Evolutionary conservation across 208 protist species (phyloP).

Genomic region (Phytomonas sp.): DNA sequence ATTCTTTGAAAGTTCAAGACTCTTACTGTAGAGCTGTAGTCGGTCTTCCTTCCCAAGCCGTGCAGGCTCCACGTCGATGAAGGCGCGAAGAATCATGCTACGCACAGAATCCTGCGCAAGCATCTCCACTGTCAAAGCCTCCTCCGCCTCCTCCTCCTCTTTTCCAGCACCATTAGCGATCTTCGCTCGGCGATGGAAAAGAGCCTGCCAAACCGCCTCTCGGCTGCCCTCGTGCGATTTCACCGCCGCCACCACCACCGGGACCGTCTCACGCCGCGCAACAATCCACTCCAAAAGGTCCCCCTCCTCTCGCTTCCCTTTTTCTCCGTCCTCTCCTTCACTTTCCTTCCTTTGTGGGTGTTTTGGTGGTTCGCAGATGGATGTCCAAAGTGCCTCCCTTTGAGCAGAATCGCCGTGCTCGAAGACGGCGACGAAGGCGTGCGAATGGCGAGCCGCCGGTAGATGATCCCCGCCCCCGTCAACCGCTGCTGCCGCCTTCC

Average conservation of each 20-base stretch:
- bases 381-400: conserved; percentile 34
- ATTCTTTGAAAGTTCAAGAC: conserved; percentile 41
- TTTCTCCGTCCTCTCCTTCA: conserved; percentile 28
- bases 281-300: no score
- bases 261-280: conserved; percentile 7
- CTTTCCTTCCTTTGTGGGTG: conserved; percentile 7
- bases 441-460: conserved; percentile 21
- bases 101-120: conserved; percentile 54
- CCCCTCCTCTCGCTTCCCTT: background rate
- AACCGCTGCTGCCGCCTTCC: background rate
- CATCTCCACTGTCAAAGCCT: conserved; percentile 18
- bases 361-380: background rate
- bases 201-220: conserved; percentile 8
- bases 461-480: background rate
- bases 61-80: conserved; percentile 46
- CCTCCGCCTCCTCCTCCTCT: no score
- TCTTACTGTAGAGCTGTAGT: conserved; percentile 18
- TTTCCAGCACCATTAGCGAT: no score
- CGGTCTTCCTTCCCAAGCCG: conserved; percentile 14
- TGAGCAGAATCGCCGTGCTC: conserved; percentile 69
- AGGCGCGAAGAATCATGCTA: conserved; percentile 59
- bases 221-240: conserved; percentile 26
- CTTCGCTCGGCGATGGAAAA: conserved; percentile 8
- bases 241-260: conserved; percentile 25
- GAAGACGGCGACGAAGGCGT: conserved; percentile 51